Percentiles rank a stretch among this genome's conserved stretches.
phyloP scores from a whole-genome alignment of 2,329 filamentous ascomycete species.

The Aspergillus ochraceoroseus region DNA sequence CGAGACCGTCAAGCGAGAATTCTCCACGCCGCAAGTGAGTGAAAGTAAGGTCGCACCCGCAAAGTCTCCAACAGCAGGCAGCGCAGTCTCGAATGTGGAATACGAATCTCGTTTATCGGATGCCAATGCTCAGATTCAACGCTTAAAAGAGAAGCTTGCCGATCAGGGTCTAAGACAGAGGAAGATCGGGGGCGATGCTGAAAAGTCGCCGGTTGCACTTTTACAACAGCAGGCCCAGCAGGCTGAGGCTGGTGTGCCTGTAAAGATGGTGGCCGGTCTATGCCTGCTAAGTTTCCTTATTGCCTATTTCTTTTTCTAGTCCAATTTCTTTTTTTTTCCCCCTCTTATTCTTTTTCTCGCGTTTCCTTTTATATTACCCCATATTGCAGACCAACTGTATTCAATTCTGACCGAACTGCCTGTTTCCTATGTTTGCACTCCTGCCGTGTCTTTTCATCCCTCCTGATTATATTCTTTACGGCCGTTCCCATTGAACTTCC shows the following conservation, averaged over 20 bases:
- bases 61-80: conserved; percentile 48
- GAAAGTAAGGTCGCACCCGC: conserved; percentile 35
- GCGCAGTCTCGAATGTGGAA: conserved; percentile 54
- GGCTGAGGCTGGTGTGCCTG: conserved; percentile 67
- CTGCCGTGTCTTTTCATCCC: conserved; percentile 10
- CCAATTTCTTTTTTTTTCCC: conserved; percentile 17
- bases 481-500: conserved; percentile 4
- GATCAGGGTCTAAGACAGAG: conserved; percentile 74
- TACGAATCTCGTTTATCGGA: conserved; percentile 68
- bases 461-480: conserved; percentile 9
- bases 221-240: conserved; percentile 54
- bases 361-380: conserved; percentile 25
- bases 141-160: conserved; percentile 58
- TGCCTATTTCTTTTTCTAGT: conserved; percentile 92
- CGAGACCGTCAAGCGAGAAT: conserved; percentile 36
- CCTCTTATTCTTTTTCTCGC: conserved; percentile 17
- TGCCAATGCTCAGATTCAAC: conserved; percentile 67
- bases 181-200: conserved; percentile 58
- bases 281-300: conserved; percentile 89
- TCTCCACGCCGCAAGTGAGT: conserved; percentile 38
- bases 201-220: conserved; percentile 48
- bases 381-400: conserved; percentile 21
- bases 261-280: conserved; percentile 76
- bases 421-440: conserved; percentile 22
- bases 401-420: conserved; percentile 24